Conservation (phyloP, 2,329 filamentous ascomycete species). For the Lachnellula subtilissima region DNA sequence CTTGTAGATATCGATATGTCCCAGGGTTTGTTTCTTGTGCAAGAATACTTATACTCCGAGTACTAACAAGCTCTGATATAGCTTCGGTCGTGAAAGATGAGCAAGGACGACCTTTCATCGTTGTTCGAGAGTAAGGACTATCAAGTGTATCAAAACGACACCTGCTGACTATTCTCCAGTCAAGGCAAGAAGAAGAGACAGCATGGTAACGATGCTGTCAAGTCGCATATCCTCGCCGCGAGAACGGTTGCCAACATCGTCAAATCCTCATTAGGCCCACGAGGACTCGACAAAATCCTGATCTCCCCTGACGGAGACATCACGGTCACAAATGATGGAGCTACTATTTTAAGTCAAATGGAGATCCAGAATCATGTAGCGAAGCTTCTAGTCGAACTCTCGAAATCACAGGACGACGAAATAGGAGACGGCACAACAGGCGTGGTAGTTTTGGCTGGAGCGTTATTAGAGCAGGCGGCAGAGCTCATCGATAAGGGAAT, state of each 20-base stretch:
- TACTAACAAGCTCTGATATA: constrained; percentile 33
- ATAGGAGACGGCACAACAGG: constrained; percentile 98
- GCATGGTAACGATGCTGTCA: constrained; percentile 94
- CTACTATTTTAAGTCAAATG: constrained; percentile 97
- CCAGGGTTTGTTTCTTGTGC: constrained; percentile 59
- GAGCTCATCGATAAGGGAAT: constrained; percentile 99
- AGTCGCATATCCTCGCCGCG: constrained; percentile 95
- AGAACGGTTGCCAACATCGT: constrained; percentile 95
- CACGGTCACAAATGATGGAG: constrained; percentile 97
- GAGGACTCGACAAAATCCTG: constrained; percentile 97
- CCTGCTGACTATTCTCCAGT: constrained; percentile 43
- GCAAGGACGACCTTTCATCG: constrained; percentile 93
- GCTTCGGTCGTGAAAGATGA: constrained; percentile 89
- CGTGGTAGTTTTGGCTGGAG: constrained; percentile 92
- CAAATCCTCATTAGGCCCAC: constrained; percentile 91
- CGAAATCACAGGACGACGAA: constrained; percentile 97
- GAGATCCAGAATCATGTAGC: constrained; percentile 98
- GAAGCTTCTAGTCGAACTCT: constrained; percentile 92
- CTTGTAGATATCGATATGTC: constrained; percentile 72
- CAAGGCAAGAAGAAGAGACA: constrained; percentile 98
- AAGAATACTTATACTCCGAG: background rate
- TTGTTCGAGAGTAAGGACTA: constrained; percentile 83
- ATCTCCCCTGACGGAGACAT: constrained; percentile 99
- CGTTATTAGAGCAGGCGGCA: constrained; percentile 90
- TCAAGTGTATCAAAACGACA: constrained; percentile 15